Evolutionary conservation across 2,329 filamentous ascomycete genomes (phyloP).

Genomic region (Calonectria pteridis): DNA sequence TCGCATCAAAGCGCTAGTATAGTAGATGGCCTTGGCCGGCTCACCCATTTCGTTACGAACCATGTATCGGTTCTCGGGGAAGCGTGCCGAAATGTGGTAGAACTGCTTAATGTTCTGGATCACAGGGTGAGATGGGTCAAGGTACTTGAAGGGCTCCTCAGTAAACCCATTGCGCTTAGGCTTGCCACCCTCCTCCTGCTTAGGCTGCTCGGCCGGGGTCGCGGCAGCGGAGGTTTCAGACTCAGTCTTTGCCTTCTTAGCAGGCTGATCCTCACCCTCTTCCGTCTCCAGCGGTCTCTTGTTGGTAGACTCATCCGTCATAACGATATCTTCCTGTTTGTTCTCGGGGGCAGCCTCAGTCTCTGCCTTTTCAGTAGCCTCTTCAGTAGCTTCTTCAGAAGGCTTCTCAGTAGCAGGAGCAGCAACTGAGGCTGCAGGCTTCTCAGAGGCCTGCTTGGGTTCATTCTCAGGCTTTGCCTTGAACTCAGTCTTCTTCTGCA

Average conservation of each 20-base stretch:
- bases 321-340: slow-evolving; percentile 46
- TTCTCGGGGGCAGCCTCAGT: slow-evolving; percentile 22
- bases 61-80: slow-evolving; percentile 93
- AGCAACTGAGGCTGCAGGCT: slow-evolving; percentile 28
- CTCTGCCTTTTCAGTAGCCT: slow-evolving; percentile 42
- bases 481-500: slow-evolving; percentile 93
- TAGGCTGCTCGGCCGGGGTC: slow-evolving; percentile 41
- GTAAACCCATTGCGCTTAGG: slow-evolving; percentile 65
- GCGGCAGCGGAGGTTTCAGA: slow-evolving; percentile 31
- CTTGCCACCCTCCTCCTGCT: slow-evolving; percentile 47
- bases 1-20: slow-evolving; percentile 86
- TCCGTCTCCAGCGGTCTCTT: slow-evolving; percentile 54
- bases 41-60: slow-evolving; percentile 92
- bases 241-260: slow-evolving; percentile 64
- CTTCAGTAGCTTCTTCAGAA: slow-evolving; percentile 29
- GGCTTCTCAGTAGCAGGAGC: slow-evolving; percentile 32
- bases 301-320: slow-evolving; percentile 48
- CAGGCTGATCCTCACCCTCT: slow-evolving; percentile 53
- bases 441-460: slow-evolving; percentile 51
- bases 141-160: slow-evolving; percentile 96
- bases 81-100: slow-evolving; percentile 85
- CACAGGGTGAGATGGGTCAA: slow-evolving; percentile 79
- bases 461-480: slow-evolving; percentile 78
- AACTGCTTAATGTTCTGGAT: slow-evolving; percentile 84
- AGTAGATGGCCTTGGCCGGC: slow-evolving; percentile 96